These are phyloP conservation scores for Ustilago tritici DNA, from an alignment of 1,284 basidiomycete species.

Conservation along the genomic window DNA sequence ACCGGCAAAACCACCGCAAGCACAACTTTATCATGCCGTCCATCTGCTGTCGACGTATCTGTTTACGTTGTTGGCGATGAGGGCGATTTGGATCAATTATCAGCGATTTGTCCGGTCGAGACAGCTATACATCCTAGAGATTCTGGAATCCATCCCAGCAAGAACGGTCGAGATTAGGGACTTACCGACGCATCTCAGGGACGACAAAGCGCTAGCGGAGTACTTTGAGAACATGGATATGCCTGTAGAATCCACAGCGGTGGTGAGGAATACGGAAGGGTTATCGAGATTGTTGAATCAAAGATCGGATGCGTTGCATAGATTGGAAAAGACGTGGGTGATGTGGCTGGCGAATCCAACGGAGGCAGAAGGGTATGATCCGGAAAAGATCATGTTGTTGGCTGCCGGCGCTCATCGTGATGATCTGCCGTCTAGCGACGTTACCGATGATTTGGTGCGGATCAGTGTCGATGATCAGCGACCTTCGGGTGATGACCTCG, in stretches of 20 bases:
- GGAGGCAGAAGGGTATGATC: slow-evolving; percentile 79
- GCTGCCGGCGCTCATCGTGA: slow-evolving; percentile 38
- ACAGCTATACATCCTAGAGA: slow-evolving; percentile 90
- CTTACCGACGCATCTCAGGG: slow-evolving; percentile 83
- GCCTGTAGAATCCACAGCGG: slow-evolving; percentile 86
- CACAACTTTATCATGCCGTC: slow-evolving; percentile 72
- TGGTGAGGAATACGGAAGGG: slow-evolving; percentile 83
- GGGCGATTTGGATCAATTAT: slow-evolving; percentile 89
- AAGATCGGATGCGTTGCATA: slow-evolving; percentile 81
- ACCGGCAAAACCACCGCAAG: slow-evolving; percentile 44
- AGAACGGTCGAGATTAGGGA: slow-evolving; percentile 89
- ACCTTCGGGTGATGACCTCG: slow-evolving; percentile 2
- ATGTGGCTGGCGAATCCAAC: slow-evolving; percentile 93
- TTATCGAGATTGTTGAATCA: slow-evolving; percentile 80
- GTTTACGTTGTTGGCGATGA: slow-evolving; percentile 86
- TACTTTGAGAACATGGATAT: slow-evolving; percentile 81
- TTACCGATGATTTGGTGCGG: slow-evolving; percentile 27
- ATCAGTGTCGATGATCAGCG: slow-evolving; percentile 17
- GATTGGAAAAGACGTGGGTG: slow-evolving; percentile 84
- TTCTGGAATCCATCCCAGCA: slow-evolving; percentile 92
- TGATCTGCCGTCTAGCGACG: slow-evolving; percentile 8
- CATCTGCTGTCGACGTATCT: slow-evolving; percentile 94
- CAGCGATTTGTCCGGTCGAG: slow-evolving; percentile 88
- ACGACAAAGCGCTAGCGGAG: slow-evolving; percentile 85
- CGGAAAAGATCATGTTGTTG: slow-evolving; percentile 70